Evolutionary conservation across 139 green algal genomes (phyloP), one percentile per base, ranked within the genome.

Genomic region (Gonium pectorale): DNA sequence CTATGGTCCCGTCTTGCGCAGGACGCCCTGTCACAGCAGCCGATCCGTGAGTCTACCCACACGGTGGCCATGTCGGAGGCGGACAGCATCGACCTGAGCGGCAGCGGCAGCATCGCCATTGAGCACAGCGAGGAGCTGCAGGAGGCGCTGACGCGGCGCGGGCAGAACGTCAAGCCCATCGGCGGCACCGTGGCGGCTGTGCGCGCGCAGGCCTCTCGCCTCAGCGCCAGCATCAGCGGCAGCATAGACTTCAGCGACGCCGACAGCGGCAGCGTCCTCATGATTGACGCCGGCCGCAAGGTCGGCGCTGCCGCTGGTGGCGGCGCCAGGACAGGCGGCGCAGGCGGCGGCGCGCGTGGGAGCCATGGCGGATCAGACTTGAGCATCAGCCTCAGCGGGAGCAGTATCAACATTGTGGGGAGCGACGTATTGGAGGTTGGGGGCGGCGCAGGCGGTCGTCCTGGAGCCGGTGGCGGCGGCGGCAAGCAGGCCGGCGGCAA

Each of bases 21-120:
- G 77, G 60, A 21, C 5, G 60, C n/a, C 19, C 78, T 84, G 33
- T 37, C 44, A 4, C 24, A 71, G 44, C 59, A 75, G 33, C 33
- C 78, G 44, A n/a, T 84, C 24, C 78, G 63, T 29, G 44, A 77
- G 63, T 75, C 63, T 22, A 56, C 29, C n/a, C 63, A 77, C 31
- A 66, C 63, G 26, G 33, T 75, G 35, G 7, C 31, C 22, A 8
- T 56, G 1, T 73, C 75, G 19, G 46, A 46, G 5, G 21, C 77
- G 24, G 56, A 56, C 35, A 81, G 56, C 56, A 40, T 69, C 49
- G 31, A 63, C 46, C 44, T 60, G 19, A 66, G 46, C 49, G 46
- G 46, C 26, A 52, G 51, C 72, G 72, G 35, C 49, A 80, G 49
- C 56, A 8, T 81, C 19, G 59, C 22, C 43, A 83, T 83, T 5